Percentiles rank a stretch among this genome's conserved stretches.
phyloP scores from a whole-genome alignment of 2,329 filamentous ascomycete genomes.

The Alternaria conjuncta region DNA sequence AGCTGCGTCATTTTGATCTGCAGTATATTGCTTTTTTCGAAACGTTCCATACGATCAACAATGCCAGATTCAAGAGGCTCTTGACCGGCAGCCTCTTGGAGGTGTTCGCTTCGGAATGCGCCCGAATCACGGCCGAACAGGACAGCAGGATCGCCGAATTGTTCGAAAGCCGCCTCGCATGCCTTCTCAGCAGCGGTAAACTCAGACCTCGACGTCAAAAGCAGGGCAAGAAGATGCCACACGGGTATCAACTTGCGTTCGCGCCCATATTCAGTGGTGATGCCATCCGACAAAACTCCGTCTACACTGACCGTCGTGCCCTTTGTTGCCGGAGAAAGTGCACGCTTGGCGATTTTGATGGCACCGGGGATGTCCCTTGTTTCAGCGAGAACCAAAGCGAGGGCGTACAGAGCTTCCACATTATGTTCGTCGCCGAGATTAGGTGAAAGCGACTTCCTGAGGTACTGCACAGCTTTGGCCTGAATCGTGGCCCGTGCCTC shows the following conservation, averaged over 20 bases:
- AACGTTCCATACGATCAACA: constrained; percentile 80
- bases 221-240: constrained; percentile 88
- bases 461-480: constrained; percentile 74
- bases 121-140: constrained; percentile 69
- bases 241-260: constrained; percentile 75
- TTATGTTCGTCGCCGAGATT: constrained; percentile 71
- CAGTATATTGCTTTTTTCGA: constrained; percentile 86
- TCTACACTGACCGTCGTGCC: constrained; percentile 38
- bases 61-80: constrained; percentile 54
- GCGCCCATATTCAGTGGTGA: constrained; percentile 48
- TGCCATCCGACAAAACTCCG: constrained; percentile 38
- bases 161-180: constrained; percentile 90
- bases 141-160: constrained; percentile 75
- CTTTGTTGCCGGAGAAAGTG: constrained; percentile 65
- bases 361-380: constrained; percentile 79
- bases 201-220: constrained; percentile 86
- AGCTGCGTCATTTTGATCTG: constrained; percentile 97
- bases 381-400: constrained; percentile 87
- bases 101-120: constrained; percentile 68
- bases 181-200: constrained; percentile 79
- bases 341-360: constrained; percentile 80
- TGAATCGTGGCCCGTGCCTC: constrained; percentile 75
- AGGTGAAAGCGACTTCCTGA: constrained; percentile 74
- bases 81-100: constrained; percentile 55
- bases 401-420: constrained; percentile 77